Evolutionary conservation across 2,329 filamentous ascomycete genomes (phyloP), one percentile per base, ranked within the genome.

Genomic region (Seiridium unicorne): DNA sequence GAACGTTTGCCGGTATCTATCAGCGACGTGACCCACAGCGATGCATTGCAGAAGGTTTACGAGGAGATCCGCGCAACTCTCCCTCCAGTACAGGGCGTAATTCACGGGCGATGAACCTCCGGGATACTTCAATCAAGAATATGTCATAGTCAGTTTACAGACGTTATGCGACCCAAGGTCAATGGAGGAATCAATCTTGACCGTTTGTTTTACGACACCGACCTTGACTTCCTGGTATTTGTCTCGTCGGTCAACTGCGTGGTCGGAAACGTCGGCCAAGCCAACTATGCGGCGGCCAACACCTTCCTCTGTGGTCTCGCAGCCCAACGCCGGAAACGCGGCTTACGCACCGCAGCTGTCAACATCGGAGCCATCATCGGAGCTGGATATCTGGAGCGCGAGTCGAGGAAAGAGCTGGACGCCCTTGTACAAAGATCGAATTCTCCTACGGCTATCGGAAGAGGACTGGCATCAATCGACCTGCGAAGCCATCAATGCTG

Each of bases 321-420:
- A 0, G 53, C 57, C 1, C 40, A 62, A 6, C 62, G 66, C 2
- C 49, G 65, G 3, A 55, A 57, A 31, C 62, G 66, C 2, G 63
- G 67, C 4, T 51, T 66, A 1, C 73, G 80, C 65, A 80, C 80
- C 2, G 74, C 81, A 10, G 81, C 80, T 9, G 75, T 82, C 35
- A 82, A 74, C 32, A 71, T 66, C 11, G 71, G 62, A 54, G 60
- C 49, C 51, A 63, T 62, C 18, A 55, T 58, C 48, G 56, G 42
- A 31, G 57, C 51, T 32, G 56, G 66, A 4, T 67, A 67, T 32
- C 57, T 68, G 38, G 44, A 34, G 38, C 58, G 62, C 0, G 60
- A 60, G 7, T 32, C 51, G 0, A 31, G 38, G n/a, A 13, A 3
- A 44, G 35, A 13, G 38, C 53, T 55, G 11, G 53, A 55, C 53